These are phyloP conservation scores for Botryosphaeria dothidea DNA, from an alignment of 2,329 filamentous ascomycete genomes.

Conservation along the genomic window DNA sequence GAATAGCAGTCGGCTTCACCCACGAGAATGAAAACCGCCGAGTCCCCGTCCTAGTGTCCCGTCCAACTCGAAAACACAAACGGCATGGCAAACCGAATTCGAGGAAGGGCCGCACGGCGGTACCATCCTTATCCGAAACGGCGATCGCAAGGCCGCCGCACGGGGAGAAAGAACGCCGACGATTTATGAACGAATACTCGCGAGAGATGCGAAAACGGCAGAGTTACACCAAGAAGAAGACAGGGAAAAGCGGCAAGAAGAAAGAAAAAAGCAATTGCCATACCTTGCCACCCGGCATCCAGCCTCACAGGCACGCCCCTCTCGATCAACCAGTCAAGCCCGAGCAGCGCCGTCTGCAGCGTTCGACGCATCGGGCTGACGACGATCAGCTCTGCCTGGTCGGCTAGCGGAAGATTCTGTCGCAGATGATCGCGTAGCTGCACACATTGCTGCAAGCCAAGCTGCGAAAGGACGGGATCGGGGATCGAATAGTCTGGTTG, in stretches of 20 bases:
- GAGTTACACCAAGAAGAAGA: background rate
- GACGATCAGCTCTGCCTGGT: slow-evolving; percentile 57
- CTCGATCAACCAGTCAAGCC: slow-evolving; percentile 60
- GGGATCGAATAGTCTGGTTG: slow-evolving; percentile 39
- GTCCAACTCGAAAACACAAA: background rate
- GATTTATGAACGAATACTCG: too few species aligned
- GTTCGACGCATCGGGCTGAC: slow-evolving; percentile 67
- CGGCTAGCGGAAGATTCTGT: slow-evolving; percentile 30
- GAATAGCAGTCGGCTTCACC: background rate
- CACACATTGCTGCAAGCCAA: slow-evolving; percentile 43
- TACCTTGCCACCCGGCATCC: slow-evolving; percentile 67
- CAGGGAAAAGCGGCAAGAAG: too few species aligned
- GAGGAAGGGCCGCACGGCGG: background rate
- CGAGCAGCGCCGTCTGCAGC: slow-evolving; percentile 62
- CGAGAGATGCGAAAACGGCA: background rate
- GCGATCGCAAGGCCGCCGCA: background rate
- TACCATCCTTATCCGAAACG: background rate
- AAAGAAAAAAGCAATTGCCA: slow-evolving; percentile 14
- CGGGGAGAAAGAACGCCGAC: background rate
- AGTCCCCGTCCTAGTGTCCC: background rate
- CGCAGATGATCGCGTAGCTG: slow-evolving; percentile 41
- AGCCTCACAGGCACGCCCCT: slow-evolving; percentile 56
- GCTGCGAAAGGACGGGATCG: slow-evolving; percentile 45
- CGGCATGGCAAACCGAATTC: background rate
- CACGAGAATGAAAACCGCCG: background rate